Conservation (phyloP, 2,329 filamentous ascomycete genomes). For the Dothiorella sarmentorum region DNA sequence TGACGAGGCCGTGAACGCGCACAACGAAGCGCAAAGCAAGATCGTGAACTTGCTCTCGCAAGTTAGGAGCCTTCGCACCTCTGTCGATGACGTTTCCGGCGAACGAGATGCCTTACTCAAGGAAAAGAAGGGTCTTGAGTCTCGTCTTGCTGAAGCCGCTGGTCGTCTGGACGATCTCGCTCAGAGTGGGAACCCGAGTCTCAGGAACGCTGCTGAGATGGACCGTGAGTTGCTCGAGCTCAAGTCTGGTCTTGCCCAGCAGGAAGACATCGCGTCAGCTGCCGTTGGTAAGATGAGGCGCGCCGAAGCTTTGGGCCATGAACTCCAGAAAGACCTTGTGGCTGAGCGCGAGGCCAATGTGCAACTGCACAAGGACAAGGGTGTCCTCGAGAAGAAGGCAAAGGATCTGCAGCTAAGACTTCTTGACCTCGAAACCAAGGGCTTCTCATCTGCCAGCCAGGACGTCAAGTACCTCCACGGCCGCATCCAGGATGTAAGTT, state of each 20-base stretch:
- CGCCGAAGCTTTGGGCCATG: slow-evolving; percentile 78
- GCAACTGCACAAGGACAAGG: slow-evolving; percentile 85
- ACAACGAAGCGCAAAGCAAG: slow-evolving; percentile 92
- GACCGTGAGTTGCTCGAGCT: slow-evolving; percentile 88
- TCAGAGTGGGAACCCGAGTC: slow-evolving; percentile 77
- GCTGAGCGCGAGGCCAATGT: slow-evolving; percentile 78
- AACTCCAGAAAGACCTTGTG: slow-evolving; percentile 90
- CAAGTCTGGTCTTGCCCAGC: slow-evolving; percentile 82
- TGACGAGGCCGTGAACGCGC: slow-evolving; percentile 87
- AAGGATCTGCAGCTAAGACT: slow-evolving; percentile 88
- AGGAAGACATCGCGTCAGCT: slow-evolving; percentile 87
- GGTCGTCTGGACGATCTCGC: slow-evolving; percentile 84
- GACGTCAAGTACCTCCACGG: slow-evolving; percentile 94
- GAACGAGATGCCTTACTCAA: slow-evolving; percentile 82
- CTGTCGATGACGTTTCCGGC: slow-evolving; percentile 78
- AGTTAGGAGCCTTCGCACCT: slow-evolving; percentile 76
- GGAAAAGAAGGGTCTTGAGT: slow-evolving; percentile 87
- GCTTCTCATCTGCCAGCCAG: slow-evolving; percentile 89
- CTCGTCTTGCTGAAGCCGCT: slow-evolving; percentile 80
- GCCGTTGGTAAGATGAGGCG: slow-evolving; percentile 97
- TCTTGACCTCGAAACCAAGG: slow-evolving; percentile 94
- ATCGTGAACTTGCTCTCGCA: slow-evolving; percentile 87
- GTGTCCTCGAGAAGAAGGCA: slow-evolving; percentile 78
- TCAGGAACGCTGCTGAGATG: slow-evolving; percentile 83
- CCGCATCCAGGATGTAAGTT: slow-evolving; percentile 85